These are phyloP conservation scores for Tolypocladium ovalisporum DNA, from an alignment of 2,329 filamentous ascomycete species.

Conservation along the genomic window DNA sequence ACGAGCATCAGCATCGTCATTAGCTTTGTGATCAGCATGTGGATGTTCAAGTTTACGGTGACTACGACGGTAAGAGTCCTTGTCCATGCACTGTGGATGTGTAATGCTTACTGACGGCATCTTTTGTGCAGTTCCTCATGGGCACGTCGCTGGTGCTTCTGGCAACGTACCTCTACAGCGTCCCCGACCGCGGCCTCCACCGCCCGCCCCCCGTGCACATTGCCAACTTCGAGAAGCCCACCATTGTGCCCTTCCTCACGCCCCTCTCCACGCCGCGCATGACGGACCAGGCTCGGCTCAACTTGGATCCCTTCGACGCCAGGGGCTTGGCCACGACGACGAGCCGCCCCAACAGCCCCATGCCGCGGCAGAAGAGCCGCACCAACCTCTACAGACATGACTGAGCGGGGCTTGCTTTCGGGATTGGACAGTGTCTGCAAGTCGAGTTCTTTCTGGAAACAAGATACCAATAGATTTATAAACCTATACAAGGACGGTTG, in stretches of 20 bases:
- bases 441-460: background rate
- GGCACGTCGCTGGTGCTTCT: conserved; percentile 70
- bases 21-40: conserved; percentile 74
- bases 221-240: conserved; percentile 67
- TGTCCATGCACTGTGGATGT: background rate
- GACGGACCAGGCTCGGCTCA: conserved; percentile 20
- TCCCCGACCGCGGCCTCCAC: conserved; percentile 42
- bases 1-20: conserved; percentile 86
- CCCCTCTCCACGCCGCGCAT: conserved; percentile 19
- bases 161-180: conserved; percentile 78
- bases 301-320: conserved; percentile 29
- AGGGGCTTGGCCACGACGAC: conserved; percentile 28
- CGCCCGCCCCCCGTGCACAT: conserved; percentile 58
- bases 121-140: conserved; percentile 58
- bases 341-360: conserved; percentile 36
- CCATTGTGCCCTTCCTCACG: conserved; percentile 38
- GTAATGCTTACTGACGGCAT: background rate
- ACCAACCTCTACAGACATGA: conserved; percentile 27
- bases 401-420: conserved; percentile 7
- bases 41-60: conserved; percentile 72
- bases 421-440: background rate
- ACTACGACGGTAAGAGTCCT: conserved; percentile 55
- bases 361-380: conserved; percentile 26
- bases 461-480: background rate
- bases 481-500: background rate